Conservation (phyloP, 805 yeast genomes). For the Wickerhamomyces ciferrii region DNA sequence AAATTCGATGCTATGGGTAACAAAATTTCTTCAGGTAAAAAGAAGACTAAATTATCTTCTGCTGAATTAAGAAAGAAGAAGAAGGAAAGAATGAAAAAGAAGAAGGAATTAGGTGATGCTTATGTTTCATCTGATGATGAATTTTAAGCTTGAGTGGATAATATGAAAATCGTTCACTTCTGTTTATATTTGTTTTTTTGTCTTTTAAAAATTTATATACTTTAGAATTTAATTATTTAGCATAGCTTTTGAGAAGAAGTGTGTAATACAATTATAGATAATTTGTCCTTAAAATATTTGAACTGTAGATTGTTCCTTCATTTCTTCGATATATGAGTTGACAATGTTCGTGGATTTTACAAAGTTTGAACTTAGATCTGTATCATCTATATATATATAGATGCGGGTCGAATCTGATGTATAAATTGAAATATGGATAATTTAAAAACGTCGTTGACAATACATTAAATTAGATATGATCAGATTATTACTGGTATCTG, state of each 20-base stretch:
- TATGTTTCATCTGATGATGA: slow-evolving; percentile 97
- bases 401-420: too few relatives aligned
- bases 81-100: slow-evolving; percentile 99
- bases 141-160: slow-evolving; percentile 36
- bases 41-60: slow-evolving; percentile 96
- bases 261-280: slow-evolving; percentile 1
- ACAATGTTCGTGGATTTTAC: too few relatives aligned
- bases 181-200: not conserved
- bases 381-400: too few relatives aligned
- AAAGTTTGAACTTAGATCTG: too few relatives aligned
- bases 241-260: not conserved
- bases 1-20: slow-evolving; percentile 99
- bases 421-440: too few relatives aligned
- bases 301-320: too few relatives aligned
- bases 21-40: slow-evolving; percentile 95
- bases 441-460: too few relatives aligned
- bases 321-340: too few relatives aligned
- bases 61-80: slow-evolving; percentile 99
- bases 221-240: not conserved
- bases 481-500: too few relatives aligned
- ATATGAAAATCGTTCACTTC: not conserved
- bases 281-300: not conserved
- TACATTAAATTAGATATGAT: too few relatives aligned
- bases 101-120: slow-evolving; percentile 99
- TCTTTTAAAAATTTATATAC: not conserved